phyloP scores from a whole-genome alignment of 2,329 filamentous ascomycete genomes.

The Verticillium dahliae region DNA sequence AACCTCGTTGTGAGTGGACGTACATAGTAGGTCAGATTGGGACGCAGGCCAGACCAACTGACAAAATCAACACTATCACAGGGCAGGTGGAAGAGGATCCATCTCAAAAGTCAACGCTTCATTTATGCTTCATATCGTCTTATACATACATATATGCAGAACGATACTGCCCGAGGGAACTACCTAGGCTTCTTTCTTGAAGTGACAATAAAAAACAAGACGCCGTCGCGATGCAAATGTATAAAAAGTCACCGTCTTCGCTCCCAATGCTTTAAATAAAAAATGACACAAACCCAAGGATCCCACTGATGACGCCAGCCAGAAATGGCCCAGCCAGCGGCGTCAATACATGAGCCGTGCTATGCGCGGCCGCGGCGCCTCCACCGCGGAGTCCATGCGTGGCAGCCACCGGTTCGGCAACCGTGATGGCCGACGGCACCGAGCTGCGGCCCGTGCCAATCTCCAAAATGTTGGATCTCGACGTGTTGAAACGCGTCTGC shows the following conservation, averaged over 20 bases:
- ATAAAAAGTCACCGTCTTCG: background rate
- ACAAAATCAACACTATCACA: too few species aligned
- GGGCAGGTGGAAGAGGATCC: too few species aligned
- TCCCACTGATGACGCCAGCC: background rate
- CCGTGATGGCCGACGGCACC: slow-evolving; percentile 48
- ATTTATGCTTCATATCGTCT: too few species aligned
- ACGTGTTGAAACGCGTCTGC: slow-evolving; percentile 55
- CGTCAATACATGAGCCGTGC: slow-evolving; percentile 4
- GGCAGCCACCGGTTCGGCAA: slow-evolving; percentile 41
- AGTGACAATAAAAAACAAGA: background rate
- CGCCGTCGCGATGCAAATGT: background rate
- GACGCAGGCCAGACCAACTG: too few species aligned
- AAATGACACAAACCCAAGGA: background rate
- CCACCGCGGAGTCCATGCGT: slow-evolving; percentile 30
- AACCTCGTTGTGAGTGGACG: too few species aligned
- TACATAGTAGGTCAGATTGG: too few species aligned
- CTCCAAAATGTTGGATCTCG: slow-evolving; percentile 43
- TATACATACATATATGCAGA: too few species aligned
- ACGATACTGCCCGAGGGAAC: background rate
- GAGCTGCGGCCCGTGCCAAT: slow-evolving; percentile 41
- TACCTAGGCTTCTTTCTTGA: background rate
- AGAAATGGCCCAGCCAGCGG: background rate
- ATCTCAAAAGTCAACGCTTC: too few species aligned
- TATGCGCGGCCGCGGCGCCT: slow-evolving; percentile 1
- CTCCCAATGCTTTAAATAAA: background rate